Evolutionary conservation across 495 filamentous ascomycete genomes (phyloP).

Genomic region (Penicillium paradoxum): DNA sequence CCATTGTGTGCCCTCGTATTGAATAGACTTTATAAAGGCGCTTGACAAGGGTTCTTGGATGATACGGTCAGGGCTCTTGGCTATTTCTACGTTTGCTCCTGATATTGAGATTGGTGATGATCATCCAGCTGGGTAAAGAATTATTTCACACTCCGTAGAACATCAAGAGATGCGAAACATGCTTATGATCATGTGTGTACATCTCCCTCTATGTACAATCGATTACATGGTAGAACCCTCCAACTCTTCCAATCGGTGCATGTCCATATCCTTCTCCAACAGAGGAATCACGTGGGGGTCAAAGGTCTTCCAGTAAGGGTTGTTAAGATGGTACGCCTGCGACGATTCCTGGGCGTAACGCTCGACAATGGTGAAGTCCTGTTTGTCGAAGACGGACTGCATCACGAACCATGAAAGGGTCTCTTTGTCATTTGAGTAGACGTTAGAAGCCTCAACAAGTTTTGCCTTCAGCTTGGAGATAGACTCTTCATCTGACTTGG

Average conservation of each 20-base stretch:
- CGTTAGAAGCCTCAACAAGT: slow-evolving; percentile 59
- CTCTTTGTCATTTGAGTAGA: slow-evolving; percentile 64
- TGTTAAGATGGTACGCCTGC: slow-evolving; percentile 60
- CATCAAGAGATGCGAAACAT: too few relatives aligned
- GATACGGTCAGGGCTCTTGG: neutral
- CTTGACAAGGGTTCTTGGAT: neutral
- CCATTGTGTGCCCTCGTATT: neutral
- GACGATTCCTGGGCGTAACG: slow-evolving; percentile 53
- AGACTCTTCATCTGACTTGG: slow-evolving; percentile 54
- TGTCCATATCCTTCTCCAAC: slow-evolving; percentile 59
- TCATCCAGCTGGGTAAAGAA: too few relatives aligned
- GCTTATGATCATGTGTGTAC: too few relatives aligned
- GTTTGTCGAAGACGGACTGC: slow-evolving; percentile 58
- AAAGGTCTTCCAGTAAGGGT: slow-evolving; percentile 69
- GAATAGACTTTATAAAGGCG: neutral
- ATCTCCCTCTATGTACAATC: too few relatives aligned
- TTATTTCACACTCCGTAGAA: too few relatives aligned
- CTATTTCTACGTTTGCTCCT: neutral
- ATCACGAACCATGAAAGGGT: slow-evolving; percentile 64
- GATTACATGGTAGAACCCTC: slow-evolving; percentile 13
- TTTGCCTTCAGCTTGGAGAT: slow-evolving; percentile 61
- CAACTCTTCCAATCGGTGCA: slow-evolving; percentile 56
- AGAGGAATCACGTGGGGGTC: slow-evolving; percentile 61
- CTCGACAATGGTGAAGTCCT: slow-evolving; percentile 67
- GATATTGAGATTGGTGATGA: too few relatives aligned